Evolutionary conservation across 148 eudicot species (phyloP).

Genomic region (Amaranthus hypochondriacus): DNA sequence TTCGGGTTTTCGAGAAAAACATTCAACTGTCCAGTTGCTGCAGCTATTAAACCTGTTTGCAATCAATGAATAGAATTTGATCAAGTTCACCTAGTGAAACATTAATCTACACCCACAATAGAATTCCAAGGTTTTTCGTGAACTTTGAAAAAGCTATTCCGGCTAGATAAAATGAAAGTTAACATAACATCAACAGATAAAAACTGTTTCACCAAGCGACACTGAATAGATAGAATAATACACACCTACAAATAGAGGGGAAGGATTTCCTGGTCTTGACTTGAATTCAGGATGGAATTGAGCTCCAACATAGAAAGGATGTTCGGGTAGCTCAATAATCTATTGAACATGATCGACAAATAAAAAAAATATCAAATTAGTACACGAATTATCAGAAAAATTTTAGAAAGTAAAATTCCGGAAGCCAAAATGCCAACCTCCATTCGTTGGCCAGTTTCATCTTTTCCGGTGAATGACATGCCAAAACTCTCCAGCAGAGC

Average conservation of each 20-base stretch:
- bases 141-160: neutral
- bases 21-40: constrained; percentile 75
- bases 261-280: constrained; percentile 91
- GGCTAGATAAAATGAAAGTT: neutral
- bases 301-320: constrained; percentile 80
- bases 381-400: neutral
- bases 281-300: constrained; percentile 98
- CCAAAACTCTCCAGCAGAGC: constrained; percentile 79
- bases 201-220: neutral
- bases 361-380: neutral
- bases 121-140: neutral
- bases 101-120: neutral
- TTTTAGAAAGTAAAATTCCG: neutral
- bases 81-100: neutral
- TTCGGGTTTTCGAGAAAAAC: constrained; percentile 30
- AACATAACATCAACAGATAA: neutral
- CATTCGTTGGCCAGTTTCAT: constrained; percentile 87
- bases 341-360: constrained; percentile 21
- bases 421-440: constrained; percentile 46
- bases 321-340: constrained; percentile 79
- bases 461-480: constrained; percentile 83
- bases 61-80: neutral
- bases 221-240: neutral
- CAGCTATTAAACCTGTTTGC: constrained; percentile 74
- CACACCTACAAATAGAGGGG: constrained; percentile 81